Evolutionary conservation across 768 basidiomycete genomes (phyloP), one percentile per base, ranked within the genome.

Genomic region (Xerocomellus intermedius): DNA sequence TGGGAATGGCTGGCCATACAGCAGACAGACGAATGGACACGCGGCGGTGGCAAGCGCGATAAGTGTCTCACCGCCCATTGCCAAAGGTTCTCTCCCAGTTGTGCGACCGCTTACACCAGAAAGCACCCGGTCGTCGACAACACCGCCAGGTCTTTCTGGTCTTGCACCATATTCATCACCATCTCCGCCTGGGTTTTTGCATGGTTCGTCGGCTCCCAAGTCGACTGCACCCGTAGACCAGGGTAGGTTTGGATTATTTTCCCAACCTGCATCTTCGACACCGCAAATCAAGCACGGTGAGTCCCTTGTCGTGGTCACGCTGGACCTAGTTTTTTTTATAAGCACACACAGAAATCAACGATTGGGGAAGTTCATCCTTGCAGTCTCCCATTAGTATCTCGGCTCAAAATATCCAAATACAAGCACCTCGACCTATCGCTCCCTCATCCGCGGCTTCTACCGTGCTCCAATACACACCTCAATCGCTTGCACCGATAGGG

Each of bases 1-100:
- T 10, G 81, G 81, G 12, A 72, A 70, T 42, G 77, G 78, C 10
- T 82, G 82, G 79, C 77, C 79, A n/a, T 67, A 70, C 38, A 70
- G 59, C 16, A 61, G 28, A 42, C 65, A 68, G 28, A 33, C 58
- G 17, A 70, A 69, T 14, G 73, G 72, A 38, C 63, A 66, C 26
- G 21, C 55, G n/a, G 24, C 45, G 21, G 36, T 58, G 10, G 42
- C 52, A 24, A 44, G 33, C 32, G 38, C 49, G 32, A 49, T 48
- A 35, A 56, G 52, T 10, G 43, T 44, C 10, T 69, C 68, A 12
- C 69, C 63, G 6, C 55, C 61, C 16, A 6, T 32, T 26, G 1
- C 50, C 4, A 73, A 60, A 37, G 17, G 12, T 0, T 14, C 58
- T 10, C 61, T 58, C 39, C 60, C 57, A 6, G 52, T 52, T 19